Evolutionary conservation across 352 stramenopile species (phyloP), one percentile per base, ranked within the genome.

Genomic region (Globisporangium paddicum): DNA sequence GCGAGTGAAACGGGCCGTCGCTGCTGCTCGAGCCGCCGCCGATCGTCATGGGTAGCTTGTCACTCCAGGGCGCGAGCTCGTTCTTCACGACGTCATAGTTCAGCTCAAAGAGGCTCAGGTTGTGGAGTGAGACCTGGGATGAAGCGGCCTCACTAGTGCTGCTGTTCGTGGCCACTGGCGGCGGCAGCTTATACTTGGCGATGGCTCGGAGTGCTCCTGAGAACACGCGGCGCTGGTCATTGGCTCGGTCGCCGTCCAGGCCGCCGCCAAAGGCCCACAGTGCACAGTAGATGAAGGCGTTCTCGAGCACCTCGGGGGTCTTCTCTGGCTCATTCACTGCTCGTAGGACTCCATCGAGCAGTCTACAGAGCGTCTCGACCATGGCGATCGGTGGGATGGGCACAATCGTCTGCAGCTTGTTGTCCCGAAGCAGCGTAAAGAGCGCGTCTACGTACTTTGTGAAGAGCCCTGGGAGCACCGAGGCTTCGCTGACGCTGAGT

Each of bases 261-360:
- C 89, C 76, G 51, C 96, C 96, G 18, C 95, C 96, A 68, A 99
- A 98, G 2, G 96, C 95, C 96, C 96, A 99, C 59, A 98, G 77
- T 11, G 87, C 80, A 54, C 87, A 97, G 68, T 98, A 98, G 18
- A 96, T 81, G 73, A 99, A 99, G 11, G 97, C 79, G 51, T 97
- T 96, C 60, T 99, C 96, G 37, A 99, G 72, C 13, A 96, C 49
- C 9, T 97, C 90, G 0, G 77, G 72, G 0, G 71, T 85, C 59
- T 90, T 97, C 55, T 98, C 91, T 1, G 72, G 64, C 51, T 96
- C 86, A 11, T 53, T 66, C n/a, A 97, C 67, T 0, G 67, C 32
- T 18, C 60, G 77, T 35, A 98, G 69, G 19, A 98, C 71, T 3
- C 90, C 93, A 58, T 99, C 96, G n/a, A 99, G 71, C 10, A 98